Evolutionary conservation across 768 basidiomycete genomes (phyloP).

Genomic region (Boletus rex-veris): DNA sequence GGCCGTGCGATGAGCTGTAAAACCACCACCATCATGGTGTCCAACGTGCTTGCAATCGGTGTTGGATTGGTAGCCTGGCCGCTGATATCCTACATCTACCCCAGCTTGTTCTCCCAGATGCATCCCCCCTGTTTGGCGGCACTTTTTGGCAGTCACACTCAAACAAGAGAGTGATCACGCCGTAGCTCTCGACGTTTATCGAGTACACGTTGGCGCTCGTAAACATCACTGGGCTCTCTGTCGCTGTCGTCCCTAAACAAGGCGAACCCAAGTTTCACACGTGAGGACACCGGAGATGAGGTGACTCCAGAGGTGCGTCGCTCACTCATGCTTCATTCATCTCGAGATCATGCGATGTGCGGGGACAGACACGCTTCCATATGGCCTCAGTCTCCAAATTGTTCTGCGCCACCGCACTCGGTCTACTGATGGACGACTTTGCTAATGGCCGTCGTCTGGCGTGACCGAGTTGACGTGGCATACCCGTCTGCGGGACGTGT

Average conservation of each 20-base stretch:
- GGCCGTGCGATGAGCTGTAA: too few species aligned
- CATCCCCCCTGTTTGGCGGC: too few species aligned
- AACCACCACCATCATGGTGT: too few species aligned
- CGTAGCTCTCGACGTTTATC: too few species aligned
- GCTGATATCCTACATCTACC: too few species aligned
- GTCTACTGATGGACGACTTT: slow-evolving; percentile 43
- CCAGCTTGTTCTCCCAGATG: too few species aligned
- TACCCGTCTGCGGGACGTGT: slow-evolving; percentile 34
- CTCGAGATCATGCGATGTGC: too few species aligned
- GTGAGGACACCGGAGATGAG: slow-evolving; percentile 33
- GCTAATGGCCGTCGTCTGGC: slow-evolving; percentile 29
- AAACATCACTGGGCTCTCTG: slow-evolving; percentile 31
- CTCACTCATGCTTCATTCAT: neutral
- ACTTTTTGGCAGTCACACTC: too few species aligned
- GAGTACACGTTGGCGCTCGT: slow-evolving; percentile 13
- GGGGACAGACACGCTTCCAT: slow-evolving; percentile 33
- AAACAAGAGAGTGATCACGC: too few species aligned
- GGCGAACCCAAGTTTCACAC: slow-evolving; percentile 29
- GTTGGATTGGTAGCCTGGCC: too few species aligned
- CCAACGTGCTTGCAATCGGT: too few species aligned
- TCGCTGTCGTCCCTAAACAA: slow-evolving; percentile 26
- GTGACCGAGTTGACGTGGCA: slow-evolving; percentile 35
- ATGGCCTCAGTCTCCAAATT: slow-evolving; percentile 39
- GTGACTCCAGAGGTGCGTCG: slow-evolving; percentile 31
- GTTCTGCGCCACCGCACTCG: slow-evolving; percentile 37